Evolutionary conservation across 768 basidiomycete genomes (phyloP), one percentile per base, ranked within the genome.

Genomic region (Hygrophoropsis aurantiaca): DNA sequence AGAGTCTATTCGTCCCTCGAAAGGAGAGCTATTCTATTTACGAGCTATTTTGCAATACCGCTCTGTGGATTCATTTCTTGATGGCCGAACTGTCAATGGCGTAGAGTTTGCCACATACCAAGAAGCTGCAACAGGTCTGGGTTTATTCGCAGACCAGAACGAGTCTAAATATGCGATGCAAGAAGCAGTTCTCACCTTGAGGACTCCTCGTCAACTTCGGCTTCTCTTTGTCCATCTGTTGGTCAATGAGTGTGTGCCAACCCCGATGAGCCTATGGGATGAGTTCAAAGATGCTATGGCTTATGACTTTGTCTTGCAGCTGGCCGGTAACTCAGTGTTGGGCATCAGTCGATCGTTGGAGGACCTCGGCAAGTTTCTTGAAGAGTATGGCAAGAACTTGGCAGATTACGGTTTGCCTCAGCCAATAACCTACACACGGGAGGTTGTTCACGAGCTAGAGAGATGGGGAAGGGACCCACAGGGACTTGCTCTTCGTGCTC

Each of bases 151-250:
- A 4, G 50, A 62, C 27, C 42, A 58, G 1, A 56, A 60, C 21
- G 60, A 65, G 45, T 64, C 47, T 0, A 49, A 58, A 4, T 58
- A 56, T 46, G 65, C 73, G 0, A 53, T 77, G 13, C 23, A 47
- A 3, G 73, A 77, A 41, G 72, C 67, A 1, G 48, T 74, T 1
- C 39, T 54, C 6, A 48, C 49, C 3, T 53, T 68, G 2, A 44
- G 54, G 4, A 69, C 72, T 0, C 74, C 72, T 0, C 40, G 46
- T 3, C 71, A 75, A 49, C 57, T 77, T 0, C 67, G 69, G 1
- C 41, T 64, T 25, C 63, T 75, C 2, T 72, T 75, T 54, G 61
- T 66, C n/a, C 62, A 72, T 40, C 49, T 74, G 2, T 46, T 74
- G 1, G 53, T 67, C 32, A 66, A 75, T 30, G 60, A 66, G 21